Evolutionary conservation across 2,329 filamentous ascomycete species (phyloP).

Genomic region (Fusarium guadeloupense): DNA sequence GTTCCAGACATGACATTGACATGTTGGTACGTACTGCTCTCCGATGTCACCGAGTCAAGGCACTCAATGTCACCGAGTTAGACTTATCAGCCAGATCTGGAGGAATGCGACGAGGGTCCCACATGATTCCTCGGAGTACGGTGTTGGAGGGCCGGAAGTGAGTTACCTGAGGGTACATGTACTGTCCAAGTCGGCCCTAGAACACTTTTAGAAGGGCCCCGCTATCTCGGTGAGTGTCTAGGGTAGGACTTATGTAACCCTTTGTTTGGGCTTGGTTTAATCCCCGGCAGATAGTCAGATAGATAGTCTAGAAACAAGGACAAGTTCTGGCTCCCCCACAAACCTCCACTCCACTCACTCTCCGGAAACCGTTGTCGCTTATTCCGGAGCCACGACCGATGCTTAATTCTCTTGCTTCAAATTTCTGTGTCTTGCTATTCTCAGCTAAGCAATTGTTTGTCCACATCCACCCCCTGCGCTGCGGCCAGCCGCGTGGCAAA

Average conservation of each 20-base stretch:
- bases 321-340: too few species aligned
- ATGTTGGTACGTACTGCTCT: slow-evolving; percentile 11
- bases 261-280: neutral
- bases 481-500: slow-evolving; percentile 3
- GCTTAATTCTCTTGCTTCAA: neutral
- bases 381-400: slow-evolving; percentile 34
- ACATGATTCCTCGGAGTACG: slow-evolving; percentile 14
- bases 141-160: slow-evolving; percentile 15
- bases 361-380: slow-evolving; percentile 14
- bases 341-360: slow-evolving; percentile 35
- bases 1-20: slow-evolving; percentile 18
- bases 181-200: slow-evolving; percentile 5
- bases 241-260: slow-evolving; percentile 15
- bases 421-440: neutral
- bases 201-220: slow-evolving; percentile 7
- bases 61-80: slow-evolving; percentile 19
- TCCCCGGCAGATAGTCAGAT: too few species aligned
- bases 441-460: neutral
- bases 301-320: slow-evolving; percentile 22
- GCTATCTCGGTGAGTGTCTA: slow-evolving; percentile 5
- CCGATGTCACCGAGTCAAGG: slow-evolving; percentile 25
- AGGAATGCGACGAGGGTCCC: slow-evolving; percentile 3
- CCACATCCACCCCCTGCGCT: neutral
- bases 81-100: slow-evolving; percentile 27
- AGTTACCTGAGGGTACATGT: slow-evolving; percentile 28